Evolutionary conservation across 176 grass and related monocot species (phyloP), one percentile per base, ranked within the genome.

Genomic region (Zoysia japonica): DNA sequence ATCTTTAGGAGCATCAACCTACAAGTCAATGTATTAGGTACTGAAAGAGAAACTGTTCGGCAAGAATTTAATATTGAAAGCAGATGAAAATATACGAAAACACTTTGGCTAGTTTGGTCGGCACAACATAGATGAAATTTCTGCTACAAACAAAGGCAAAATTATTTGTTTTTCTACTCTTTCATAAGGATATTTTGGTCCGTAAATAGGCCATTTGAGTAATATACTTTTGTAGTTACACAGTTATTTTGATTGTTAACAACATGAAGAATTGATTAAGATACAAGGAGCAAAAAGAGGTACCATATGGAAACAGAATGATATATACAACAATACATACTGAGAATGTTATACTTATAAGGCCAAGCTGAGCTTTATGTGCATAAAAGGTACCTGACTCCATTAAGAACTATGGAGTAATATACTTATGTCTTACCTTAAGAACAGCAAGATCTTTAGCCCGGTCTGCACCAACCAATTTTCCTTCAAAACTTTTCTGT

Each of bases 401-500:
- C 50, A 56, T 78, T 72, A 19, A 28, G 40, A 70, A 82, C 20
- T 78, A 73, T 28, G 28, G 28, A 28, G 28, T 28, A 28, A 28
- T 28, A 28, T 28, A 28, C 28, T 28, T 28, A 28, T 1, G 0
- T 65, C 69, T 83, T 88, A 94, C 92, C 90, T 99, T 93, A 70
- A 99, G 80, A 57, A 99, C 88, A 68, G 92, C 92, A 82, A 99
- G 88, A 83, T 99, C 90, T 84, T 99, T 99, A 69, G 82, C 72
- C 63, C 90, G 89, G 65, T 99, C 88, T 81, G 88, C 92, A 71
- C 92, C 96, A n/a, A 99, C 68, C 79, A 99, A 87, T 86, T 89
- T 99, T 59, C 90, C 96, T 76, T 99, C 96, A 70, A 99, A 99
- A 77, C 61, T 95, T 78, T 93, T 95, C 84, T 99, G 92, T 84